Percentiles rank a stretch among this genome's conserved stretches.
Conservation (phyloP, 306 rosid genomes). For the Prunus mira region DNA sequence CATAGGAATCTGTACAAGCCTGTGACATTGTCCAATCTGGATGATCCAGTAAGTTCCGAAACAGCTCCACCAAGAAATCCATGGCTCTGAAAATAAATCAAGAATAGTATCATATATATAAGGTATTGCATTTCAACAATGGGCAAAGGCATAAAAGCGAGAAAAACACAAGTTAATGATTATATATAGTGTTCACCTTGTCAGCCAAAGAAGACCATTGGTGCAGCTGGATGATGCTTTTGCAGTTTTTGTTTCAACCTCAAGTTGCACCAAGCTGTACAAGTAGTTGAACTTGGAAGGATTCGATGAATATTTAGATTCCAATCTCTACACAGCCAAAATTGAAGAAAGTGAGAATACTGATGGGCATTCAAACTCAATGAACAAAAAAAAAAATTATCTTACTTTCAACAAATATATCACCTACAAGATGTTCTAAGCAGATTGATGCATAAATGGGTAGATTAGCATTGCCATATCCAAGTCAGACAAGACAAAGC, state of each 20-base stretch:
- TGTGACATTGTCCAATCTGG: conserved; percentile 89
- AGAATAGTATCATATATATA: not conserved
- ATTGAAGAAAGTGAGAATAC: conserved; percentile 24
- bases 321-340: conserved; percentile 75
- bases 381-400: not conserved
- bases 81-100: conserved; percentile 67
- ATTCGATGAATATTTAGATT: conserved; percentile 56
- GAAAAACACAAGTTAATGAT: no score
- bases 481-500: not conserved
- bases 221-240: conserved; percentile 93
- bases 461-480: not conserved
- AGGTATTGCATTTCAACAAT: not conserved
- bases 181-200: conserved; percentile 46
- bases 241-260: conserved; percentile 74
- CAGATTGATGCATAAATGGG: not conserved
- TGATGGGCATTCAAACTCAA: conserved; percentile 2
- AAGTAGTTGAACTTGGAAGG: conserved; percentile 56
- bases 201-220: conserved; percentile 99
- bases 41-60: conserved; percentile 78
- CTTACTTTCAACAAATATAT: not conserved
- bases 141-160: not conserved
- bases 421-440: not conserved
- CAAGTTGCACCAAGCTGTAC: conserved; percentile 74
- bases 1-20: conserved; percentile 86
- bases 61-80: conserved; percentile 91